These are phyloP conservation scores for Ogataea ganodermae DNA, from an alignment of 805 yeast genomes.

Conservation along the genomic window DNA sequence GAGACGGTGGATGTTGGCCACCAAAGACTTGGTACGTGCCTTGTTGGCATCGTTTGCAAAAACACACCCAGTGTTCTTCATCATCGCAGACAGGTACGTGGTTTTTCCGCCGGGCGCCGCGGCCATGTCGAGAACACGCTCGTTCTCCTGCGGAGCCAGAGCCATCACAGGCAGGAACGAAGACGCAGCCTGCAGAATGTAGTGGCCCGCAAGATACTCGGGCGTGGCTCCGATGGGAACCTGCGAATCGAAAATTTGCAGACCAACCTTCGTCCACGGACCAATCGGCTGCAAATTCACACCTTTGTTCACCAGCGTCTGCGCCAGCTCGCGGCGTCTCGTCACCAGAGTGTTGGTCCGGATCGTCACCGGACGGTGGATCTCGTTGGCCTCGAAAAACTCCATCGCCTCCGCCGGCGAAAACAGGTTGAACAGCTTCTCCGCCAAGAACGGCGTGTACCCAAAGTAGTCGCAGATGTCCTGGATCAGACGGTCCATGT, in stretches of 20 bases:
- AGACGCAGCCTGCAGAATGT: slow-evolving; percentile 97
- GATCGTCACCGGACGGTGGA: slow-evolving; percentile 93
- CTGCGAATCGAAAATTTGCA: slow-evolving; percentile 95
- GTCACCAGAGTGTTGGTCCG: slow-evolving; percentile 97
- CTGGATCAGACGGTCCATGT: slow-evolving; percentile 70
- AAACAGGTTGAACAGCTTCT: slow-evolving; percentile 86
- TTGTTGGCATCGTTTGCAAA: slow-evolving; percentile 98
- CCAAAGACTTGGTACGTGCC: slow-evolving; percentile 91
- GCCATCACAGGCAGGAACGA: slow-evolving; percentile 98
- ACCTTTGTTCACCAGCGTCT: slow-evolving; percentile 91
- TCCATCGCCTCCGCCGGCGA: slow-evolving; percentile 97
- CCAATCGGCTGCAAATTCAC: slow-evolving; percentile 97
- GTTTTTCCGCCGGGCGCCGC: slow-evolving; percentile 99
- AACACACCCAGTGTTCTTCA: slow-evolving; percentile 97
- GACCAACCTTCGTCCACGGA: slow-evolving; percentile 96
- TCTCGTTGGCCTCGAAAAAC: slow-evolving; percentile 97
- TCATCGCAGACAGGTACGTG: slow-evolving; percentile 89
- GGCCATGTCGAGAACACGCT: slow-evolving; percentile 96
- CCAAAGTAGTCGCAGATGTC: slow-evolving; percentile 96
- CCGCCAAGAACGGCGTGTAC: slow-evolving; percentile 88
- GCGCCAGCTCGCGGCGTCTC: slow-evolving; percentile 94
- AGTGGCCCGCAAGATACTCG: slow-evolving; percentile 96
- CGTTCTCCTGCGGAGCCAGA: slow-evolving; percentile 93
- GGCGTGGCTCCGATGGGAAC: slow-evolving; percentile 99
- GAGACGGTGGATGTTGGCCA: slow-evolving; percentile 95